Base-by-base conservation (phyloP, 306 rosid genomes). In the Prunus davidiana region DNA sequence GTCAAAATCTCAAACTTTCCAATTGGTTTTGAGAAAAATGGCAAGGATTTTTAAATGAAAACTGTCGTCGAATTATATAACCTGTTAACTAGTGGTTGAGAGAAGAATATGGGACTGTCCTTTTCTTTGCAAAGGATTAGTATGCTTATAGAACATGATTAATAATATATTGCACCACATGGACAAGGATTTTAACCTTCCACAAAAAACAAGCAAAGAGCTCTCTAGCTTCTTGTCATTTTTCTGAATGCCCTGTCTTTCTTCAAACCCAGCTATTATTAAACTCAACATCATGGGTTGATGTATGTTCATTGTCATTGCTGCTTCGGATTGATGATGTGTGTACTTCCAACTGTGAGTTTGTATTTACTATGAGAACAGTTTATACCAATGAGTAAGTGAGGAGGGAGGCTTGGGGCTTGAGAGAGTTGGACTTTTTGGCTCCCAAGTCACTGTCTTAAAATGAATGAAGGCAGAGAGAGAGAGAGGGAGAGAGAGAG, bases 401-500 rank as follows among this genome's bases (percentile, higher is more conserved):
- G 43, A 56, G 22, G 52, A 30, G 34, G 8, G 58, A 56, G 67
- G 58, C 1, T 27, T 28, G 8, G 15, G 12, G 43, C 43, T 7
- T 38, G 43, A 38, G 41, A 75, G 54, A 52, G 22, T 9, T 3
- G 67, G 54, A 73, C 57, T 60, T 43, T 60, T 46, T 57, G 75
- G 68, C 12, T 69, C 69, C 71, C 55, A 50, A 25, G 76, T 77
- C 70, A 20, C 41, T 71, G 50, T 73, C 69, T 14, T 18, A 7
- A 56, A 69, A 30, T 24, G 24, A 73, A 32, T 16, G 9, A 30
- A 28, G 12, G 3, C 19, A 12, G 28, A 10, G 9, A 8, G 38
- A 32, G 34, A 32, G 32, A 28, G 32, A 0, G 32, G 3, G 4
- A 27, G 28, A 27, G 60, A 8, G 38, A 32, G 34, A n/a, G n/a